phyloP scores from a whole-genome alignment of 805 yeast genomes.

The Kluyveromyces siamensis region DNA sequence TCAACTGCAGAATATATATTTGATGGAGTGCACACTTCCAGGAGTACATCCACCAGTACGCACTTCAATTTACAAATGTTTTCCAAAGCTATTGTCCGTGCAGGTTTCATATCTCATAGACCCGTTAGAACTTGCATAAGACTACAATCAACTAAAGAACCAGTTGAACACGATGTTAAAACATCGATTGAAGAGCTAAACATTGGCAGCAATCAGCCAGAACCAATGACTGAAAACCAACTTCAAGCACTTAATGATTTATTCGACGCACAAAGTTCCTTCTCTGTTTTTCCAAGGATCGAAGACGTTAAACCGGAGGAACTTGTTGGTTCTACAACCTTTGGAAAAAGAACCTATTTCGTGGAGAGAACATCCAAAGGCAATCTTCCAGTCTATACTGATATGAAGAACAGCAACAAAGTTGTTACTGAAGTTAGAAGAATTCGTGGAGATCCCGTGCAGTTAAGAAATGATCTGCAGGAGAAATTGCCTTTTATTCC shows the following conservation, averaged over 20 bases:
- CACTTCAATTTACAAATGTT: background rate
- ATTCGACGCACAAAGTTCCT: conserved; percentile 1
- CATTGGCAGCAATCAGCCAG: background rate
- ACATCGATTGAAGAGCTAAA: background rate
- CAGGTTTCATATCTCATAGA: background rate
- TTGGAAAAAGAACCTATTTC: conserved; percentile 27
- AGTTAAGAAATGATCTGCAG: conserved; percentile 59
- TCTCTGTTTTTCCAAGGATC: conserved; percentile 19
- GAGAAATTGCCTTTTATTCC: conserved; percentile 39
- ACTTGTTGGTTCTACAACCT: conserved; percentile 14
- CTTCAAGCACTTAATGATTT: conserved; percentile 3
- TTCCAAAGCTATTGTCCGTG: background rate
- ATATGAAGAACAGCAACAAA: conserved; percentile 45
- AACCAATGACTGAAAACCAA: conserved; percentile 3
- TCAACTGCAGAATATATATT: no score
- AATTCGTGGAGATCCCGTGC: conserved; percentile 57
- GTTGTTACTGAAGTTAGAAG: conserved; percentile 67
- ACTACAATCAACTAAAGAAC: conserved; percentile 1
- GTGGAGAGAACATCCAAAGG: conserved; percentile 47
- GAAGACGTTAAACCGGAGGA: conserved; percentile 25
- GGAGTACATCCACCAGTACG: background rate
- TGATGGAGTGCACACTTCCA: background rate
- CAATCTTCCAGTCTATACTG: conserved; percentile 74
- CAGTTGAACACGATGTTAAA: background rate
- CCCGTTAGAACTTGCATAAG: background rate